Percentiles rank a stretch among this genome's conserved stretches.
These are phyloP conservation scores for Phlebopus sp. DNA, from an alignment of 1,284 basidiomycete species.

Conservation along the genomic window DNA sequence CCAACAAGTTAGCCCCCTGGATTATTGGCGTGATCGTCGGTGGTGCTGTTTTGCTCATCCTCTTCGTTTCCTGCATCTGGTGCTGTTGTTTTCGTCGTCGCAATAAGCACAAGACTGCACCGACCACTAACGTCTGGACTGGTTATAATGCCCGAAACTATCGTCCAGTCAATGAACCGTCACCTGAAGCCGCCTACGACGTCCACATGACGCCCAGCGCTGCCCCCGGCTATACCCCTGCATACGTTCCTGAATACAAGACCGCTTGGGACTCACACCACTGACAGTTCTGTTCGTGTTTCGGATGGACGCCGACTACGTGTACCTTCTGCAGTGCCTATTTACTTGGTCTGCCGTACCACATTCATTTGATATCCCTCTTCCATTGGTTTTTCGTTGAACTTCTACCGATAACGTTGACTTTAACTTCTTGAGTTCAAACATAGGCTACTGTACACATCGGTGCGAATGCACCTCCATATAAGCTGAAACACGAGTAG, in stretches of 20 bases:
- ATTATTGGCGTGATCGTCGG: constrained; percentile 18
- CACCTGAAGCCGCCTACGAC: constrained; percentile 29
- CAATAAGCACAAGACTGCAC: not conserved
- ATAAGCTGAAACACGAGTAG: no score
- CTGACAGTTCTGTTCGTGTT: constrained; percentile 1
- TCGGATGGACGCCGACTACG: no score
- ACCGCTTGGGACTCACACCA: constrained; percentile 27
- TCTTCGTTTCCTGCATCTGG: constrained; percentile 5
- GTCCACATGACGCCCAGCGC: constrained; percentile 21
- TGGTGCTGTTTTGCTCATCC: constrained; percentile 9
- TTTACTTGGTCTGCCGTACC: no score
- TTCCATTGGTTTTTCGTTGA: no score
- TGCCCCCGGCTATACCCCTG: constrained; percentile 12
- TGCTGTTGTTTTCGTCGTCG: constrained; percentile 13
- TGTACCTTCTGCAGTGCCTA: no score
- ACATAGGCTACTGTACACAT: no score
- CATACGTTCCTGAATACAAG: constrained; percentile 15
- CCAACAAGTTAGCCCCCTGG: constrained; percentile 1
- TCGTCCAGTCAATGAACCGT: constrained; percentile 21
- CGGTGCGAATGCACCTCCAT: no score
- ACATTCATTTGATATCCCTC: no score
- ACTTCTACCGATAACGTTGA: no score
- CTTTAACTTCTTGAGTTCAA: no score
- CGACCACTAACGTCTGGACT: constrained; percentile 5
- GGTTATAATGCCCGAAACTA: constrained; percentile 13